phyloP scores from a whole-genome alignment of 805 yeast genomes.

The Priceomyces melissophilus region DNA sequence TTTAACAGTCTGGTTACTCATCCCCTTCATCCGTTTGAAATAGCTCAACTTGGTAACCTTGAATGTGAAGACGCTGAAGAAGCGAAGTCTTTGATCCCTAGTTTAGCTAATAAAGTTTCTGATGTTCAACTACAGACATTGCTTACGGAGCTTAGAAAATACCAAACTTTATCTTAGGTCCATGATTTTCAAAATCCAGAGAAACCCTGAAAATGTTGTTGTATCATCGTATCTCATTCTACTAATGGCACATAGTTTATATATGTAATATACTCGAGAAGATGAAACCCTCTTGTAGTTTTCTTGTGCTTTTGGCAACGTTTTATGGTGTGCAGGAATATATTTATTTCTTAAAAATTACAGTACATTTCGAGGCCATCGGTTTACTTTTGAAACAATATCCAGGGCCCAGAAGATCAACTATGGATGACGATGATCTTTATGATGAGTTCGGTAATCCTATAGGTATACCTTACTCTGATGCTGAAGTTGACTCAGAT shows the following conservation, averaged over 20 bases:
- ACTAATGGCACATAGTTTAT: no score
- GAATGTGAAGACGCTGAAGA: slow-evolving; percentile 97
- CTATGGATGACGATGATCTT: slow-evolving; percentile 59
- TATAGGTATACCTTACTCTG: slow-evolving; percentile 50
- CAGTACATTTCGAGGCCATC: no score
- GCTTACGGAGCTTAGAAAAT: slow-evolving; percentile 77
- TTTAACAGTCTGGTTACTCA: slow-evolving; percentile 46
- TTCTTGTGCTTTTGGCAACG: no score
- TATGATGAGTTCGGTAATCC: slow-evolving; percentile 83
- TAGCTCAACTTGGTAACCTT: slow-evolving; percentile 86
- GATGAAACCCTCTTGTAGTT: no score
- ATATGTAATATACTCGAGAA: no score
- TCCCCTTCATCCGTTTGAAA: slow-evolving; percentile 87
- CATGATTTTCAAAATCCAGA: neutral
- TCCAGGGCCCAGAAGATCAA: neutral
- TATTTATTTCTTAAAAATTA: no score
- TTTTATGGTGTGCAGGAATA: no score
- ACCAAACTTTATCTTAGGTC: slow-evolving; percentile 38
- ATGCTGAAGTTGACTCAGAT: slow-evolving; percentile 32
- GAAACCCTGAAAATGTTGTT: neutral
- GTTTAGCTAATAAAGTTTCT: slow-evolving; percentile 73
- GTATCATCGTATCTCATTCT: no score
- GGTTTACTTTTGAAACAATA: neutral
- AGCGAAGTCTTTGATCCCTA: slow-evolving; percentile 91
- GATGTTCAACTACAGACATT: slow-evolving; percentile 86